Evolutionary conservation across 202 grass and related monocot species (phyloP).

Genomic region (Panicum virgatum): DNA sequence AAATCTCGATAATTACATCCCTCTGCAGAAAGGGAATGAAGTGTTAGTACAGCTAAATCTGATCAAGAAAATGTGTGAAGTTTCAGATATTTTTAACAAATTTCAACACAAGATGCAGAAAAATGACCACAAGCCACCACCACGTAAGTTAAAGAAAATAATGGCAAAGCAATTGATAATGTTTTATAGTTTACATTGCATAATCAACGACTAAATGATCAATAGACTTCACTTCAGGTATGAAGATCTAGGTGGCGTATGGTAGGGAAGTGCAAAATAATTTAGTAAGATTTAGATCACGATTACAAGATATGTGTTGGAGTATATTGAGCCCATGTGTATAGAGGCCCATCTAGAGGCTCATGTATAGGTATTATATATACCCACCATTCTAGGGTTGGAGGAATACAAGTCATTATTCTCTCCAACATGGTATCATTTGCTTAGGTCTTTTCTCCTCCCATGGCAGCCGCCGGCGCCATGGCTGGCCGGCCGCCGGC

Average conservation of each 20-base stretch:
- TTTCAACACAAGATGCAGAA: constrained; percentile 2
- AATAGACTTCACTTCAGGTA: constrained; percentile 11
- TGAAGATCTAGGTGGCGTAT: not conserved
- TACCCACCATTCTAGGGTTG: too few relatives aligned
- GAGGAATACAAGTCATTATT: too few relatives aligned
- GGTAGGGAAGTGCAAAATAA: not conserved
- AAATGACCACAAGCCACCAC: constrained; percentile 2
- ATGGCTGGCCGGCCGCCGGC: too few relatives aligned
- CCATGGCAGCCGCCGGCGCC: too few relatives aligned
- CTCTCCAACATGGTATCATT: too few relatives aligned
- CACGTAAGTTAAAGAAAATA: constrained; percentile 10
- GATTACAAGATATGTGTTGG: not conserved
- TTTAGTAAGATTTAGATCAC: not conserved
- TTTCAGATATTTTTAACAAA: constrained; percentile 17
- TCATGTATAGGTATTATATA: too few relatives aligned
- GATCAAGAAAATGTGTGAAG: constrained; percentile 3
- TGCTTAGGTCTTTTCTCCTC: too few relatives aligned
- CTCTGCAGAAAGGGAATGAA: constrained; percentile 61
- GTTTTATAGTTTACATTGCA: constrained; percentile 1
- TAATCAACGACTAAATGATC: not conserved
- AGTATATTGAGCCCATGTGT: too few relatives aligned
- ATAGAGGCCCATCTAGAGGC: too few relatives aligned
- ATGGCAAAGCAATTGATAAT: constrained; percentile 9
- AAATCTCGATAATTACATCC: constrained; percentile 90
- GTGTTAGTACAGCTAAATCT: constrained; percentile 40